Evolutionary conservation across 345 rosid species (phyloP).

Genomic region (Sisymbrium altissimum): DNA sequence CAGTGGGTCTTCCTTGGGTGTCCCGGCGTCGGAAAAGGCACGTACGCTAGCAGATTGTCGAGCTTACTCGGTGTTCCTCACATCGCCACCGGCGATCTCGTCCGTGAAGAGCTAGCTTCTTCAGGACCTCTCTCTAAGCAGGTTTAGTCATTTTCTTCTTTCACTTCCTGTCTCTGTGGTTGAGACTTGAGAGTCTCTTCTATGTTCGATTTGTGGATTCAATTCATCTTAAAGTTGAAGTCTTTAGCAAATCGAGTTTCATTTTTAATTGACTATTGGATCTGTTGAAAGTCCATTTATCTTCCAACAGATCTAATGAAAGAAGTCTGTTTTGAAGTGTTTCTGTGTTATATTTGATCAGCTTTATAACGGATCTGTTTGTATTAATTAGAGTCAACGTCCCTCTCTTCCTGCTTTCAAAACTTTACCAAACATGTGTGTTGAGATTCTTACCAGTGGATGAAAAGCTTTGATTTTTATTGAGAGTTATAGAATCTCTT

Average conservation of each 20-base stretch:
- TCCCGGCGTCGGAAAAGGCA: constrained; percentile 98
- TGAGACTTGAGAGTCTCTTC: no score
- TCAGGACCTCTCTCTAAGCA: constrained; percentile 70
- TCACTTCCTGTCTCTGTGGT: not conserved
- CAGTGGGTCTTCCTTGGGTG: constrained; percentile 96
- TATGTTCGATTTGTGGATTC: not conserved
- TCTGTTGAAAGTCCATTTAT: not conserved
- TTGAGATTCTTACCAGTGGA: not conserved
- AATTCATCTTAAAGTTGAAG: not conserved
- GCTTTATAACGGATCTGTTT: not conserved
- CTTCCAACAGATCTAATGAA: constrained; percentile 10
- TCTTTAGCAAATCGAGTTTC: not conserved
- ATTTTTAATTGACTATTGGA: not conserved
- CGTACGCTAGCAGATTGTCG: constrained; percentile 91
- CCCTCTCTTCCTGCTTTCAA: not conserved
- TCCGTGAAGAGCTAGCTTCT: constrained; percentile 80
- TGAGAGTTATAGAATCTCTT: not conserved
- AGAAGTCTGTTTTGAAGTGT: not conserved
- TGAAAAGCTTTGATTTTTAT: not conserved
- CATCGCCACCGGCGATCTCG: constrained; percentile 97
- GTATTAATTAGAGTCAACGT: not conserved
- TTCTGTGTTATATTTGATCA: not conserved
- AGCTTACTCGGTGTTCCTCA: constrained; percentile 82
- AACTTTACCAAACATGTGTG: not conserved
- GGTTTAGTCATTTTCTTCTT: constrained; percentile 28